Conservation (phyloP, 371 early-diverging fungal species). For the Sporodiniella umbellata region DNA sequence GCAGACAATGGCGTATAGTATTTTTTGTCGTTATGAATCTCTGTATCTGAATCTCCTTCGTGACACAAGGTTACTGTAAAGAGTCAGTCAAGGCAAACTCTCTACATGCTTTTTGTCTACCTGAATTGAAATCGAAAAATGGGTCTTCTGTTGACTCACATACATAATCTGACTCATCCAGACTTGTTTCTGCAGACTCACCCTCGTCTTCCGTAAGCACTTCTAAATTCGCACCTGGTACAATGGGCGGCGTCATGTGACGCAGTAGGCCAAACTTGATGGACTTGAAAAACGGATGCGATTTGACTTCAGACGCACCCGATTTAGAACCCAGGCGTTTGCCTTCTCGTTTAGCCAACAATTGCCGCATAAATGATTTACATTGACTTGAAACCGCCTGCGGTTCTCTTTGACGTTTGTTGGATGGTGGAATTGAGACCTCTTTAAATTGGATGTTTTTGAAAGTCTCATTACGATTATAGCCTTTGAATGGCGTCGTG, state of each 20-base stretch:
- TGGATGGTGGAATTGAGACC: not conserved
- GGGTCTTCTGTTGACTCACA: slow-evolving; percentile 29
- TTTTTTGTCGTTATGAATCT: slow-evolving; percentile 13
- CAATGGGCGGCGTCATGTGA: slow-evolving; percentile 86
- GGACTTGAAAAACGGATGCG: slow-evolving; percentile 89
- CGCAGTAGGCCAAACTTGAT: slow-evolving; percentile 91
- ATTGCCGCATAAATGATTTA: slow-evolving; percentile 76
- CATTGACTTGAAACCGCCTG: slow-evolving; percentile 40
- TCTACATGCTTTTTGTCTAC: no score
- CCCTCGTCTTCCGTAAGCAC: slow-evolving; percentile 2
- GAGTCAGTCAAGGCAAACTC: no score
- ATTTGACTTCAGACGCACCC: slow-evolving; percentile 94
- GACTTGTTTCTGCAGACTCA: slow-evolving; percentile 2
- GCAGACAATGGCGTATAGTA: no score
- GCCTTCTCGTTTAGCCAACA: slow-evolving; percentile 83
- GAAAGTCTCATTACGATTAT: slow-evolving; percentile 83
- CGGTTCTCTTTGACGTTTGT: not conserved
- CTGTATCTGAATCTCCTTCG: slow-evolving; percentile 54
- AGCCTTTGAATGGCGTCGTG: slow-evolving; percentile 92
- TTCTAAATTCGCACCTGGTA: slow-evolving; percentile 49
- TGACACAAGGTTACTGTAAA: slow-evolving; percentile 60
- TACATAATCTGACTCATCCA: not conserved
- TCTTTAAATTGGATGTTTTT: slow-evolving; percentile 5
- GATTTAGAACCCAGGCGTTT: slow-evolving; percentile 81
- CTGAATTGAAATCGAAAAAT: slow-evolving; percentile 60